A percentile compares a stretch with the other conserved stretches of the same genome.
phyloP scores from a whole-genome alignment of 2,329 filamentous ascomycete genomes.

The Zymoseptoria ardabiliae region DNA sequence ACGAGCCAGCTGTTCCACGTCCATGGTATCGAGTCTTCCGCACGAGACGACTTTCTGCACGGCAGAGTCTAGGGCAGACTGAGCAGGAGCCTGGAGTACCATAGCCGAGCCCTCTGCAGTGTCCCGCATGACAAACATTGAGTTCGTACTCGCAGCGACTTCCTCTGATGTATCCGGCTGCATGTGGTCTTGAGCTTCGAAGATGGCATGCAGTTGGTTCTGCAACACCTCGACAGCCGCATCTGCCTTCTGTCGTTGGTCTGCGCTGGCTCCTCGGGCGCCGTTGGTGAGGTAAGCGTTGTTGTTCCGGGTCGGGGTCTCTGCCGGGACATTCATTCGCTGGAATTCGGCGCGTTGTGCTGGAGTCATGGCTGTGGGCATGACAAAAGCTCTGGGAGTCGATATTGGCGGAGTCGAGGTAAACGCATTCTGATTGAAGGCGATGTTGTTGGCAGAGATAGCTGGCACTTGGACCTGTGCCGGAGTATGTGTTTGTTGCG shows the following conservation, averaged over 20 bases:
- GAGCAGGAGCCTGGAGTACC: conserved; percentile 58
- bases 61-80: conserved; percentile 64
- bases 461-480: conserved; percentile 5
- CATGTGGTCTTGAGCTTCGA: conserved; percentile 66
- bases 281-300: conserved; percentile 15
- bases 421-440: neutral
- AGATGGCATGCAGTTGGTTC: conserved; percentile 62
- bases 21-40: conserved; percentile 61
- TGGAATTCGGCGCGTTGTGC: conserved; percentile 29
- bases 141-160: conserved; percentile 38
- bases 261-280: conserved; percentile 30
- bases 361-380: conserved; percentile 22
- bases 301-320: conserved; percentile 14
- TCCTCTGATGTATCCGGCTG: conserved; percentile 47
- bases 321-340: conserved; percentile 11
- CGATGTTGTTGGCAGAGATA: neutral
- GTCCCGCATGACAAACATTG: conserved; percentile 48
- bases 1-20: conserved; percentile 65
- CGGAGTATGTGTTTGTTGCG: conserved; percentile 4
- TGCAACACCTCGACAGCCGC: conserved; percentile 64
- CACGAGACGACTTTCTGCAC: conserved; percentile 66
- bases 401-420: conserved; percentile 1
- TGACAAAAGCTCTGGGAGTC: conserved; percentile 14
- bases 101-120: conserved; percentile 53
- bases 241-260: conserved; percentile 76